Evolutionary conservation across 2,329 filamentous ascomycete species (phyloP).

Genomic region (Arthroderma sp.): DNA sequence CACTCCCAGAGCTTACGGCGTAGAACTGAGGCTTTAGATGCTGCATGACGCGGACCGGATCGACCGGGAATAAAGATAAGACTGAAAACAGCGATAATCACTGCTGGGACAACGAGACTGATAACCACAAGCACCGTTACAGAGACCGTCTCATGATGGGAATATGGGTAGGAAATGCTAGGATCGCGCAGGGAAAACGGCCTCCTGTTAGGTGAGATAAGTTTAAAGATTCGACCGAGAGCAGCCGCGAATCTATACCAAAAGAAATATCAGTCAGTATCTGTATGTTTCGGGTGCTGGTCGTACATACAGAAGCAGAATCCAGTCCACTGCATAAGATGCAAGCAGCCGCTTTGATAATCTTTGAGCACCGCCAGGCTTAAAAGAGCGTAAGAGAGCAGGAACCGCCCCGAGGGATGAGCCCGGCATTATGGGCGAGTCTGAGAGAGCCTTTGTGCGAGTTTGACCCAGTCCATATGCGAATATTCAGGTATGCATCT

Average conservation of each 20-base stretch:
- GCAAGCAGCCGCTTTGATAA: slow-evolving; percentile 40
- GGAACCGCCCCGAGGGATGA: not conserved
- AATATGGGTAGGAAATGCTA: slow-evolving; percentile 66
- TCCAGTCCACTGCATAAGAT: slow-evolving; percentile 64
- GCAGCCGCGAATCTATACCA: slow-evolving; percentile 39
- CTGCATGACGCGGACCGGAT: slow-evolving; percentile 49
- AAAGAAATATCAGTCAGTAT: not conserved
- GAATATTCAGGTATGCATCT: too few relatives aligned
- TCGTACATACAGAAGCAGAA: slow-evolving; percentile 44
- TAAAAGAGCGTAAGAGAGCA: not conserved
- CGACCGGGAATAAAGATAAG: slow-evolving; percentile 59
- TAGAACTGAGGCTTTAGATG: slow-evolving; percentile 51
- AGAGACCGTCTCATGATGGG: slow-evolving; percentile 57
- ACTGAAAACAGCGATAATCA: slow-evolving; percentile 54
- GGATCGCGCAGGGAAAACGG: slow-evolving; percentile 62
- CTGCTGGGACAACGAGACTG: slow-evolving; percentile 49
- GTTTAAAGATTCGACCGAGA: slow-evolving; percentile 47
- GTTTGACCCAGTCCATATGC: too few relatives aligned
- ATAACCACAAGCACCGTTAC: slow-evolving; percentile 52
- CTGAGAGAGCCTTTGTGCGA: too few relatives aligned
- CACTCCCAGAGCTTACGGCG: slow-evolving; percentile 81
- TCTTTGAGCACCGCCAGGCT: too few relatives aligned
- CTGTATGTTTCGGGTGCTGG: not conserved
- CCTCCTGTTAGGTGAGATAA: slow-evolving; percentile 50
- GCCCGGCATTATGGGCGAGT: too few relatives aligned